Conservation (phyloP, 345 rosid genomes). For the Brassica incana region DNA sequence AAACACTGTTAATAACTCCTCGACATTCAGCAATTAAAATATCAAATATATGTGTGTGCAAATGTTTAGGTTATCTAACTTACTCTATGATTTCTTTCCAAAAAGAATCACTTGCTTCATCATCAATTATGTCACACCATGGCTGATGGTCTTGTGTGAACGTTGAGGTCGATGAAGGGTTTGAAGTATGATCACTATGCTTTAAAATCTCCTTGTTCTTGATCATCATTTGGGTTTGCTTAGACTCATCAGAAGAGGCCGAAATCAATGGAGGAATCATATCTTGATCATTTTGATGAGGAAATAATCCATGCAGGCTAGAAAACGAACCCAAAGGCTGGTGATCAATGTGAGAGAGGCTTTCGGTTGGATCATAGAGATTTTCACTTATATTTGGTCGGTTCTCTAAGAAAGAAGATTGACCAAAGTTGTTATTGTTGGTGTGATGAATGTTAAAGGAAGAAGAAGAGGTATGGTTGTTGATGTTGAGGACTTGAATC, state of each 20-base stretch:
- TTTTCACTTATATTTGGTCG: constrained; percentile 22
- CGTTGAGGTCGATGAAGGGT: constrained; percentile 61
- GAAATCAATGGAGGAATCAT: constrained; percentile 48
- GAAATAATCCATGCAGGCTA: background rate
- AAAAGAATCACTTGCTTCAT: constrained; percentile 53
- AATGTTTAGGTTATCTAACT: constrained; percentile 26
- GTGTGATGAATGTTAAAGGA: constrained; percentile 25
- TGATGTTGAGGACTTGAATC: constrained; percentile 43
- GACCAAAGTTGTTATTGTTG: constrained; percentile 27
- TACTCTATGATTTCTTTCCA: constrained; percentile 68
- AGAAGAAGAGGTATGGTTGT: background rate
- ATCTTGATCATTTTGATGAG: constrained; percentile 24
- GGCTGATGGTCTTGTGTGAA: constrained; percentile 51
- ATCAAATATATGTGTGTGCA: constrained; percentile 1
- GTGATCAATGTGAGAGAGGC: constrained; percentile 32
- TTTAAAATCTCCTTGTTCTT: constrained; percentile 26
- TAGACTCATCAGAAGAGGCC: constrained; percentile 43
- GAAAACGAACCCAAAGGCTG: constrained; percentile 37
- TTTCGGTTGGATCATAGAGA: constrained; percentile 36
- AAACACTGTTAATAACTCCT: constrained; percentile 6
- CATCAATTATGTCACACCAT: constrained; percentile 44
- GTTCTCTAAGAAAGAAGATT: constrained; percentile 37
- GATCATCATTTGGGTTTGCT: constrained; percentile 23
- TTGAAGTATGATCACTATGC: constrained; percentile 41
- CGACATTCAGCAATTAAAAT: background rate